Evolutionary conservation across 192 early-diverging fungal species (phyloP).

Genomic region (Umbelopsis vinacea): DNA sequence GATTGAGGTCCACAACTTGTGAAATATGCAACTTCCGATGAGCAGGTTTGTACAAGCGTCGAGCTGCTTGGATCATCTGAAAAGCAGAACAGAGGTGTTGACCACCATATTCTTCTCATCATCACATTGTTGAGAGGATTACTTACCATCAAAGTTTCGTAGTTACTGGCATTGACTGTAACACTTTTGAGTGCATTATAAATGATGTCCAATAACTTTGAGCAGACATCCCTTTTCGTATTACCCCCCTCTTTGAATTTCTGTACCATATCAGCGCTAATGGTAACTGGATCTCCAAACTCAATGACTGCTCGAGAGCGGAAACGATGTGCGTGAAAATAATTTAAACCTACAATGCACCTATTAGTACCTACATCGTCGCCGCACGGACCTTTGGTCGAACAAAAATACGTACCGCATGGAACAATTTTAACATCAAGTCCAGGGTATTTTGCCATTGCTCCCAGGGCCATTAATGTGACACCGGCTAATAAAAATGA

Average conservation of each 20-base stretch:
- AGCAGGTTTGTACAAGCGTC: slow-evolving; percentile 88
- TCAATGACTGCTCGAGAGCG: slow-evolving; percentile 95
- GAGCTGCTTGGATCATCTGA: slow-evolving; percentile 88
- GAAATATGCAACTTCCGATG: slow-evolving; percentile 85
- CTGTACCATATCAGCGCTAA: slow-evolving; percentile 80
- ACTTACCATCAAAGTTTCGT: slow-evolving; percentile 86
- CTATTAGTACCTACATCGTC: background rate
- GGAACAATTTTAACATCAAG: slow-evolving; percentile 94
- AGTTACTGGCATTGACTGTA: slow-evolving; percentile 91
- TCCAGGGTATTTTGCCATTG: slow-evolving; percentile 82
- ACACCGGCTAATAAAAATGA: slow-evolving; percentile 59
- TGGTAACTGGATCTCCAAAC: slow-evolving; percentile 88
- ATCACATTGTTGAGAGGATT: too few relatives aligned
- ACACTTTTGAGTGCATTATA: slow-evolving; percentile 82
- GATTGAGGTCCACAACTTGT: slow-evolving; percentile 85
- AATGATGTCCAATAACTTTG: slow-evolving; percentile 75
- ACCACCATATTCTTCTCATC: background rate
- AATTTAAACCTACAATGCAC: slow-evolving; percentile 66
- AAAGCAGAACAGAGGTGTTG: background rate
- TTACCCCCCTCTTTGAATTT: slow-evolving; percentile 81
- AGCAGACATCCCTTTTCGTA: slow-evolving; percentile 81
- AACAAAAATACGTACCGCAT: slow-evolving; percentile 44
- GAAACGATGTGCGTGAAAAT: slow-evolving; percentile 94
- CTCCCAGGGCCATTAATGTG: slow-evolving; percentile 84
- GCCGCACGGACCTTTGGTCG: too few relatives aligned